Percentiles rank a stretch among this genome's conserved stretches.
These are phyloP conservation scores for Grammothele lineata DNA, from an alignment of 768 basidiomycete genomes.

Conservation along the genomic window DNA sequence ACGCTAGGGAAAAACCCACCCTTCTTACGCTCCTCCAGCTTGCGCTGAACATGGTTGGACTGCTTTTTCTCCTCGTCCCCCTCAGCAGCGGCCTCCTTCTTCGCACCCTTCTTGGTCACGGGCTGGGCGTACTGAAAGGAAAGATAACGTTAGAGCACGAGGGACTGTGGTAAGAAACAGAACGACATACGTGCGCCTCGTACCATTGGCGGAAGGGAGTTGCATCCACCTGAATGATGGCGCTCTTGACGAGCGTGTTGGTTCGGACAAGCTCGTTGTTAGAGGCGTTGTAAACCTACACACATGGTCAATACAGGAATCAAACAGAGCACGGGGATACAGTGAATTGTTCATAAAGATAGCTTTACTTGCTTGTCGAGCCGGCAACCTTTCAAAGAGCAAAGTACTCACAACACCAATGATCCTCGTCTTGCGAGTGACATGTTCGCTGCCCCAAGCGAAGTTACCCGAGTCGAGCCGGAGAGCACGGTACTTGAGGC, in stretches of 20 bases:
- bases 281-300: conserved; percentile 94
- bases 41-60: conserved; percentile 88
- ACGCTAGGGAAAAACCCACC: conserved; percentile 40
- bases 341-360: too few species aligned
- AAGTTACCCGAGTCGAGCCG: conserved; percentile 97
- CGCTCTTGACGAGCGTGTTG: conserved; percentile 96
- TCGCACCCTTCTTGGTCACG: conserved; percentile 82
- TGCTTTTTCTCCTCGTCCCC: conserved; percentile 64
- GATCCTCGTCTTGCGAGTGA: conserved; percentile 93
- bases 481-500: conserved; percentile 91
- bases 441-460: conserved; percentile 95
- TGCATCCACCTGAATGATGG: conserved; percentile 96
- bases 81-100: conserved; percentile 51
- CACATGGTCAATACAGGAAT: too few species aligned
- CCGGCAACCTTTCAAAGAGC: background rate
- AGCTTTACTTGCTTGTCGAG: too few species aligned
- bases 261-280: conserved; percentile 99
- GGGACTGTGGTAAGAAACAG: too few species aligned
- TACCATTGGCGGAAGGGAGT: conserved; percentile 99
- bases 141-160: background rate
- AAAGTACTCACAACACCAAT: conserved; percentile 80
- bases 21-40: conserved; percentile 87
- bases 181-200: conserved; percentile 83
- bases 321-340: too few species aligned
- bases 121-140: conserved; percentile 85